Evolutionary conservation across 116 monocot genomes (phyloP).

Genomic region (Papilionanthe hybrid): DNA sequence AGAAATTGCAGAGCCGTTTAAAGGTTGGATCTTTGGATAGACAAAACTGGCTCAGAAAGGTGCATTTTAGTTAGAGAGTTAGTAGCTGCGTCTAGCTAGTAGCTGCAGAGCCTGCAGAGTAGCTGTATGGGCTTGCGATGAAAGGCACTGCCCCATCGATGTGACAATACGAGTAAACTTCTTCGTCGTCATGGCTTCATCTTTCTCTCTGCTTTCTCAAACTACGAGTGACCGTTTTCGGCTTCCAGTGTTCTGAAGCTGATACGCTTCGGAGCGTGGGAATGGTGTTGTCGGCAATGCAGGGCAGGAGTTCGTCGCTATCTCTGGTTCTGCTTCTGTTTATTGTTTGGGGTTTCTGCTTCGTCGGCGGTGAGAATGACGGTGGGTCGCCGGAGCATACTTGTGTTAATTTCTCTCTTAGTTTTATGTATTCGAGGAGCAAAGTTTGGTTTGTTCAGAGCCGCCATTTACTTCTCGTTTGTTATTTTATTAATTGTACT

Average conservation of each 20-base stretch:
- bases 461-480: slow-evolving; percentile 1
- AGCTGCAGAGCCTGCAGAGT: slow-evolving; percentile 4
- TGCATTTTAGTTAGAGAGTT: slow-evolving; percentile 3
- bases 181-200: too few species aligned
- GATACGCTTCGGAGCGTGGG: not conserved
- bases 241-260: not conserved
- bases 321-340: slow-evolving; percentile 2
- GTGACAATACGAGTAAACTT: not conserved
- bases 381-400: slow-evolving; percentile 1
- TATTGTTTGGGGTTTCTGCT: not conserved
- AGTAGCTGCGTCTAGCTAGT: not conserved
- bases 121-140: not conserved
- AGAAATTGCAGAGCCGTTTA: too few species aligned
- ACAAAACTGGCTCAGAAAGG: not conserved
- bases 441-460: not conserved
- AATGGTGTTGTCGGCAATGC: too few species aligned
- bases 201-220: too few species aligned
- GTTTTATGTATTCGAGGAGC: not conserved
- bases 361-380: not conserved
- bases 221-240: not conserved
- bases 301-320: not conserved
- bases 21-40: not conserved
- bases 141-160: not conserved
- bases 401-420: not conserved
- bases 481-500: not conserved